Evolutionary conservation across 2,329 filamentous ascomycete genomes (phyloP), one percentile per base, ranked within the genome.

Genomic region (Fusarium globosum): DNA sequence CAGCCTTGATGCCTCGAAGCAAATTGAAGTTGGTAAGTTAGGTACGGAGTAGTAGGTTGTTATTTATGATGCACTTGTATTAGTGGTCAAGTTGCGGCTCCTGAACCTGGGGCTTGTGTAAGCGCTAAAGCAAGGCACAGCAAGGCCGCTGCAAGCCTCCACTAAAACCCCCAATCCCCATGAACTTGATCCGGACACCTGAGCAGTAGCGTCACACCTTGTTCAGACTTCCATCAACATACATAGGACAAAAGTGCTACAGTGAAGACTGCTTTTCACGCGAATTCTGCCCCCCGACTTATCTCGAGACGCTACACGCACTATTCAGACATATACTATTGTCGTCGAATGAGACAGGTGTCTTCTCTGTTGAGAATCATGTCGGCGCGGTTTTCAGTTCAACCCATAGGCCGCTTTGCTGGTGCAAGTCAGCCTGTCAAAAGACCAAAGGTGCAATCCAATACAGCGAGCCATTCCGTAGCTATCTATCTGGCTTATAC

Each of bases 361-460:
- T 42, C 14, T 36, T 46, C 23, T 21, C 33, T 36, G 23, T 52
- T 28, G 35, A 55, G 30, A 38, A 41, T 39, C 48, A 82, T 82
- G 80, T 56, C 80, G 14, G 68, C 79, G n/a, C 74, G 67, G 51
- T 95, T 94, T 80, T 81, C 89, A 30, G 89, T 95, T 69, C 89
- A 93, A 75, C 93, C 93, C n/a, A 83, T 93, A 61, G 85, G 87
- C 65, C 89, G 91, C 55, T 96, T 96, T 80, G 84, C 85, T 45
- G 91, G 92, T 64, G 85, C 86, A 55, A 92, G 90, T 78, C 89
- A 93, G 68, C 87, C 92, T 7, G 92, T 97, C 69, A 91, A 92
- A 79, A 87, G 94, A 74, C 94, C 94, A 26, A 94, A 89, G 85
- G 93, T 93, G 82, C 77, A 83, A 73, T 49, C 39, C 28, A 23